phyloP scores from a whole-genome alignment of 768 basidiomycete species.

The Suillus decipiens region DNA sequence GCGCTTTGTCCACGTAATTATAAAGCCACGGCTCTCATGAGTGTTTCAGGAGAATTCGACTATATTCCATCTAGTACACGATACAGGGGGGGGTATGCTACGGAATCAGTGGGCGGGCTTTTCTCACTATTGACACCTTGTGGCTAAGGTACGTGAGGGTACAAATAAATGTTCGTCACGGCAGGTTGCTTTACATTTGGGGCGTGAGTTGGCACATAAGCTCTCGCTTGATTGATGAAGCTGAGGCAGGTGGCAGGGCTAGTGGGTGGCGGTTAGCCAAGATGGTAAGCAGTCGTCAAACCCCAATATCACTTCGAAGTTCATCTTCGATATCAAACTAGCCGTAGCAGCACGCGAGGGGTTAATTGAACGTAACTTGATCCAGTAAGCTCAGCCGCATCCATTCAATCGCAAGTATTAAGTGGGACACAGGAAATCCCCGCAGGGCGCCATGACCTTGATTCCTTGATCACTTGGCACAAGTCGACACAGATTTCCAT shows the following conservation, averaged over 20 bases:
- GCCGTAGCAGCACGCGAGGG: not conserved
- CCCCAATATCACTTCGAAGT: conserved; percentile 2
- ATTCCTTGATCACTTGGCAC: conserved; percentile 4
- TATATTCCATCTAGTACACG: not conserved
- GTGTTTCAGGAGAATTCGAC: conserved; percentile 1
- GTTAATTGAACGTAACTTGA: conserved; percentile 4
- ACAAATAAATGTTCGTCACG: conserved; percentile 3
- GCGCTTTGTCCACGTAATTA: conserved; percentile 26
- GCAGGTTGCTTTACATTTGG: conserved; percentile 6
- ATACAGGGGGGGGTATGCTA: conserved; percentile 3
- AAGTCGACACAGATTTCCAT: not conserved
- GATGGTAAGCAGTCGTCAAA: not conserved
- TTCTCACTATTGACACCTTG: conserved; percentile 8
- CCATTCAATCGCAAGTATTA: not conserved
- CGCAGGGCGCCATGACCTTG: not conserved
- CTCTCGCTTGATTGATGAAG: conserved; percentile 7
- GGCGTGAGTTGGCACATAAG: conserved; percentile 6
- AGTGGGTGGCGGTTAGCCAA: conserved; percentile 2
- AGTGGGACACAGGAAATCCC: conserved; percentile 1
- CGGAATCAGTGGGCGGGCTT: conserved; percentile 1
- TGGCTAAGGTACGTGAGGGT: conserved; percentile 4
- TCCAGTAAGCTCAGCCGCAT: not conserved
- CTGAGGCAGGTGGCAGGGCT: conserved; percentile 3
- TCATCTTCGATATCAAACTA: conserved; percentile 6
- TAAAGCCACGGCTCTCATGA: conserved; percentile 1